Evolutionary conservation across 139 green algal genomes (phyloP).

Genomic region (Coelastrella sp.): DNA sequence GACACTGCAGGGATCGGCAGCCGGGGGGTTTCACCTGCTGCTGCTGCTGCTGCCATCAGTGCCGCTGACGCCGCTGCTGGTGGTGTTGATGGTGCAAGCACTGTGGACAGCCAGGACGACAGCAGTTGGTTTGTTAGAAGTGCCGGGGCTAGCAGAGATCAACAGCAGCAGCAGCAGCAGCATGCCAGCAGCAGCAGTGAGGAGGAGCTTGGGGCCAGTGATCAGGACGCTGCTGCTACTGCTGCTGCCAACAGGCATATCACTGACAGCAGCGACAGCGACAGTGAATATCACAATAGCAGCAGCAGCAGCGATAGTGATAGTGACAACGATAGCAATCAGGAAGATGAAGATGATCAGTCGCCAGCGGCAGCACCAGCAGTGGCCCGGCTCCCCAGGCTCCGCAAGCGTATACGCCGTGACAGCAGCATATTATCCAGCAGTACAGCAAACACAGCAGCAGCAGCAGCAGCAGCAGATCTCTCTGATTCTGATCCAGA

Average conservation of each 20-base stretch:
- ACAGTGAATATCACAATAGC: background rate
- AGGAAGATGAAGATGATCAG: background rate
- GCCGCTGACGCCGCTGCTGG: background rate
- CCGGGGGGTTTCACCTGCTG: background rate
- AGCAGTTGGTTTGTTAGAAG: background rate
- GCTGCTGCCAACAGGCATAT: no score
- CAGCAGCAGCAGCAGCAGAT: background rate
- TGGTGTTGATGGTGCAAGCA: background rate
- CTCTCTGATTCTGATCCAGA: background rate
- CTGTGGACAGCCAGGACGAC: background rate
- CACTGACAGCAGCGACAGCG: background rate
- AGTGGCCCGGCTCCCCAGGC: background rate
- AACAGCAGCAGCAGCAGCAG: slow-evolving; percentile 1
- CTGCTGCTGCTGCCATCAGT: background rate
- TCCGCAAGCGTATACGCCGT: background rate
- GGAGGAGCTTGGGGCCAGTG: background rate
- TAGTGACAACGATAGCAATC: background rate
- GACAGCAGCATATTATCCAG: slow-evolving; percentile 8
- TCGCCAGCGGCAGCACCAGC: slow-evolving; percentile 19
- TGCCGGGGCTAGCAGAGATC: background rate
- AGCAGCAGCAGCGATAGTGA: slow-evolving; percentile 35
- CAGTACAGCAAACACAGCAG: background rate
- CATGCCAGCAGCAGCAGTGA: slow-evolving; percentile 9
- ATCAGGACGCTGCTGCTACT: no score
- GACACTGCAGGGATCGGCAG: background rate